Conservation (phyloP, 2,329 filamentous ascomycete genomes). For the Alternaria atra region DNA sequence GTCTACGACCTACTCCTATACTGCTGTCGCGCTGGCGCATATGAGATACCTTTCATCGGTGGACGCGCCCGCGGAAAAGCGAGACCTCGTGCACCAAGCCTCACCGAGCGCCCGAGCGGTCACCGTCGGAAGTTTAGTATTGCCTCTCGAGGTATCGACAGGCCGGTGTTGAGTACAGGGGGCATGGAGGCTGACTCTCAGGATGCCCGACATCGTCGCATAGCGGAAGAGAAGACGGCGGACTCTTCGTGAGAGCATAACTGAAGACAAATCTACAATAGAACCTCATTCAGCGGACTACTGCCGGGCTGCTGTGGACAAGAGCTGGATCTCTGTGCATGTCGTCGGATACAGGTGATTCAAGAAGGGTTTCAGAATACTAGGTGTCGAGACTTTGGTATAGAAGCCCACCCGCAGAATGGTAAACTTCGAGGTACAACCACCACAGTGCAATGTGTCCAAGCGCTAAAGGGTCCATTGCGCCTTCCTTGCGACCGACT, state of each 20-base stretch:
- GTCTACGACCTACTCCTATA: constrained; percentile 72
- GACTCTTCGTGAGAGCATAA: constrained; percentile 9
- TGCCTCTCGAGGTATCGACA: constrained; percentile 37
- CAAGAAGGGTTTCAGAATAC: not conserved
- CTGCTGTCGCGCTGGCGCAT: constrained; percentile 64
- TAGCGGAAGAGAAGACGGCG: constrained; percentile 30
- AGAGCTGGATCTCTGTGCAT: constrained; percentile 5
- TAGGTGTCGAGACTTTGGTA: not conserved
- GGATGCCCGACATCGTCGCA: constrained; percentile 40
- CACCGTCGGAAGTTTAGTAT: constrained; percentile 56
- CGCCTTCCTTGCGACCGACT: not conserved
- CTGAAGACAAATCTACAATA: not conserved
- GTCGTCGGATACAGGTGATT: not conserved
- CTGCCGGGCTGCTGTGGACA: not conserved
- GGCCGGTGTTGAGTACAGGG: constrained; percentile 32
- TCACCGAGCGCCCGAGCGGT: constrained; percentile 66
- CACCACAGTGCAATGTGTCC: not conserved
- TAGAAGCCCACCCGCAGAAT: constrained; percentile 5
- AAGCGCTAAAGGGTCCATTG: not conserved
- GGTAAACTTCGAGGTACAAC: not conserved
- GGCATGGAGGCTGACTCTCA: constrained; percentile 25
- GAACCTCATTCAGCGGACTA: not conserved
- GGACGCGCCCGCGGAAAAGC: constrained; percentile 68
- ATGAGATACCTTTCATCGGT: constrained; percentile 68
- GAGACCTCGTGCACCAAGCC: constrained; percentile 68